phyloP scores from a whole-genome alignment of 306 rosid species.

The Dryas alaskensis region DNA sequence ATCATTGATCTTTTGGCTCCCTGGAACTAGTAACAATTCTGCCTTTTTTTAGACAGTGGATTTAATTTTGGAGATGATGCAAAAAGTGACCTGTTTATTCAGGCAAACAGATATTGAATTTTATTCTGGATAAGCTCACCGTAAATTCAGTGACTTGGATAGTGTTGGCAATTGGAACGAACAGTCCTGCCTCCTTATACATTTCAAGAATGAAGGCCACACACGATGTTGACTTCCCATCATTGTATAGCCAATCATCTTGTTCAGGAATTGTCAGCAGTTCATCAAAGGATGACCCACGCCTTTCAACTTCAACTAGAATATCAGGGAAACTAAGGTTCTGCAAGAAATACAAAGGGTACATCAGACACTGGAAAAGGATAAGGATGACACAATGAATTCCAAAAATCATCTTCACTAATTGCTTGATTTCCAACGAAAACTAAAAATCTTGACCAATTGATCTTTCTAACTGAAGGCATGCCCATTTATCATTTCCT shows the following conservation, averaged over 20 bases:
- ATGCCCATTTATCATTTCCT: not conserved
- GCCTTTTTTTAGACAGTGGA: not conserved
- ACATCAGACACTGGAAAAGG: conserved; percentile 4
- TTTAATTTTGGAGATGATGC: conserved; percentile 2
- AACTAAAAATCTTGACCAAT: conserved; percentile 1
- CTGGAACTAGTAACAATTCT: not conserved
- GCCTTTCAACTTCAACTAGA: conserved; percentile 80
- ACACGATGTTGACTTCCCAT: conserved; percentile 92
- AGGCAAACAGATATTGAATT: conserved; percentile 20
- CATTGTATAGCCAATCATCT: conserved; percentile 88
- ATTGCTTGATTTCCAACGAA: conserved; percentile 1
- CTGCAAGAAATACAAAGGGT: conserved; percentile 44
- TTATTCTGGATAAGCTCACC: conserved; percentile 46
- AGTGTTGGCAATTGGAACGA: conserved; percentile 74
- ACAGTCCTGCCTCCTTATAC: conserved; percentile 93
- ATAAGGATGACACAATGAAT: not conserved
- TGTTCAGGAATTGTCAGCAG: conserved; percentile 85
- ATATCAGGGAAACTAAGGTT: conserved; percentile 76
- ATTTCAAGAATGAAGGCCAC: conserved; percentile 83
- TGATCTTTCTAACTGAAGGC: not conserved
- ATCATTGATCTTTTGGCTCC: not conserved
- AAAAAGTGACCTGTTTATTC: conserved; percentile 2
- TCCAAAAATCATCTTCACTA: not conserved
- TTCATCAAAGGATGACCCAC: conserved; percentile 81
- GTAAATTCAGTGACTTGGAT: conserved; percentile 96